These are phyloP conservation scores for Ophiocordyceps unilateralis DNA, from an alignment of 2,329 filamentous ascomycete species.

Conservation along the genomic window DNA sequence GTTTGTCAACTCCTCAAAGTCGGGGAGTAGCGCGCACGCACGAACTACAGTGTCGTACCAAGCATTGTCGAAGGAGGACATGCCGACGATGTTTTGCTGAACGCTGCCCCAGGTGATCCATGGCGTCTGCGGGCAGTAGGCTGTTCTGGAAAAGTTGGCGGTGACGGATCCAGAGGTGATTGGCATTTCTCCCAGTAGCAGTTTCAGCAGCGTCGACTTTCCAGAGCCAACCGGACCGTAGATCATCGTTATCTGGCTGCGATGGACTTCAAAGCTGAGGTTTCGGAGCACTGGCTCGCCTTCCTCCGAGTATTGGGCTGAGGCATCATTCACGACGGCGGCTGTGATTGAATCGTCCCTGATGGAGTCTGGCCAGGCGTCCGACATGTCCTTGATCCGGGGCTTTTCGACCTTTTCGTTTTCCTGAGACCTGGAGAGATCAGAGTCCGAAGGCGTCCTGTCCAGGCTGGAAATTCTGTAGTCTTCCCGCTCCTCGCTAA, in stretches of 20 bases:
- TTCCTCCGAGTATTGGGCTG: constrained; percentile 3
- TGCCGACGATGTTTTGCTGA: constrained; percentile 9
- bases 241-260: constrained; percentile 7
- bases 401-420: not conserved
- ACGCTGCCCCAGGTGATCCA: constrained; percentile 10
- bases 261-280: constrained; percentile 4
- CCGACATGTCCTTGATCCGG: not conserved
- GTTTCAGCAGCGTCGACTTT: constrained; percentile 8
- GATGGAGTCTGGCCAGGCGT: not conserved
- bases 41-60: constrained; percentile 8
- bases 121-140: constrained; percentile 9
- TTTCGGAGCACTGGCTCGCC: not conserved
- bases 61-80: constrained; percentile 4
- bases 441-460: not conserved
- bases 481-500: constrained; percentile 6
- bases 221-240: constrained; percentile 8
- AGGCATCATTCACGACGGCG: constrained; percentile 1
- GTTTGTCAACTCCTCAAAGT: constrained; percentile 7
- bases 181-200: constrained; percentile 8
- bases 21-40: constrained; percentile 6
- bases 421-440: not conserved
- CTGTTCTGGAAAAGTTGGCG: constrained; percentile 3
- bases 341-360: not conserved
- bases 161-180: constrained; percentile 3
- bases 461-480: not conserved